Evolutionary conservation across 2,329 filamentous ascomycete genomes (phyloP).

Genomic region (Malbranchea zuffiana): DNA sequence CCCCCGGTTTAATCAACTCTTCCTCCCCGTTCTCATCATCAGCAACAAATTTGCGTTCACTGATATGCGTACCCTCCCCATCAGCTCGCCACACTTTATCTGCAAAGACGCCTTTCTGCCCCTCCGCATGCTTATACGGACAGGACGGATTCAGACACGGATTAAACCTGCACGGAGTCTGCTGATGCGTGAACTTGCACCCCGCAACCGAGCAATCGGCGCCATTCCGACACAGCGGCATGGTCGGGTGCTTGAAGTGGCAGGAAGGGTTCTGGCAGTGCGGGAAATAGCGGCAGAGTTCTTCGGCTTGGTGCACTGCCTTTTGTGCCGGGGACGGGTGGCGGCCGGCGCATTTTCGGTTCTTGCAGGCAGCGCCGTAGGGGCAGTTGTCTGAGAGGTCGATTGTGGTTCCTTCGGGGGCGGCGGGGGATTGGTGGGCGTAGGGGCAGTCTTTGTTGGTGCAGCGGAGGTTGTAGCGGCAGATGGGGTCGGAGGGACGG

Average conservation of each 20-base stretch:
- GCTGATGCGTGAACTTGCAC: constrained; percentile 84
- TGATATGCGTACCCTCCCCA: constrained; percentile 55
- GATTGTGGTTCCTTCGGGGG: constrained; percentile 62
- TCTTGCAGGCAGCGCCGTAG: constrained; percentile 88
- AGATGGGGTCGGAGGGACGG: constrained; percentile 54
- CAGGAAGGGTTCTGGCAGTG: constrained; percentile 83
- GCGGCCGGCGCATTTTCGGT: constrained; percentile 80
- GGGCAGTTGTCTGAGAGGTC: constrained; percentile 72
- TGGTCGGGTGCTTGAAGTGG: constrained; percentile 76
- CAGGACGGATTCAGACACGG: constrained; percentile 86
- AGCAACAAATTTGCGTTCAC: constrained; percentile 71
- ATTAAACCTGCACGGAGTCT: constrained; percentile 77
- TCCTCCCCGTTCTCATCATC: constrained; percentile 53
- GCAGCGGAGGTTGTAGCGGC: constrained; percentile 82
- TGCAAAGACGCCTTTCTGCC: constrained; percentile 71
- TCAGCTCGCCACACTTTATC: constrained; percentile 83
- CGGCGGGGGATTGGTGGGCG: constrained; percentile 87
- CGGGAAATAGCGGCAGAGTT: constrained; percentile 83
- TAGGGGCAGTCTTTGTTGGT: constrained; percentile 84
- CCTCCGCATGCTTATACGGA: constrained; percentile 79
- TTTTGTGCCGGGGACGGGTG: constrained; percentile 85
- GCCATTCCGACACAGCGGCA: constrained; percentile 83
- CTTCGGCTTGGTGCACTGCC: constrained; percentile 65
- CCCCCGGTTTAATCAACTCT: constrained; percentile 57
- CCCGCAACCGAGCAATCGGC: constrained; percentile 68